phyloP scores from a whole-genome alignment of 1,139 yeast species.

The Suhomyces ambrosiae region DNA sequence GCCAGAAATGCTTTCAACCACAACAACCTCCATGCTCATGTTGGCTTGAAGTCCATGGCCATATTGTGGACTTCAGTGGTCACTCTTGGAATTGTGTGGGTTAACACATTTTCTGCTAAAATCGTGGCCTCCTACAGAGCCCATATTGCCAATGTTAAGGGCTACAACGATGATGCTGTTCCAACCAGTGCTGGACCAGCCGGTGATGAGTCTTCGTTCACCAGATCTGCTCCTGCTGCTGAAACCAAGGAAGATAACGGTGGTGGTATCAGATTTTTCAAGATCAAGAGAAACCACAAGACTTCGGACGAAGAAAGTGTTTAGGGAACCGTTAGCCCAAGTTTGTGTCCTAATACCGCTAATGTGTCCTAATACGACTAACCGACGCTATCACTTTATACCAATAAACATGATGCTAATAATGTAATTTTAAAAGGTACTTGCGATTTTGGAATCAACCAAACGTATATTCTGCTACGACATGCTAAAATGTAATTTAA shows the following conservation, averaged over 20 bases:
- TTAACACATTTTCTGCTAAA: constrained; percentile 57
- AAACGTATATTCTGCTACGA: no score
- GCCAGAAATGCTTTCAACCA: constrained; percentile 64
- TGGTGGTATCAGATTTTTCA: constrained; percentile 78
- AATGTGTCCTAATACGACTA: no score
- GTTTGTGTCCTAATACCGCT: no score
- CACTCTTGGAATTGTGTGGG: constrained; percentile 51
- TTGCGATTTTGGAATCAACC: no score
- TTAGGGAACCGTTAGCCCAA: no score
- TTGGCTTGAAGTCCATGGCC: constrained; percentile 64
- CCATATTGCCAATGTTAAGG: constrained; percentile 43
- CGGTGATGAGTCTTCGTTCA: constrained; percentile 50
- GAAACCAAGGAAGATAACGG: constrained; percentile 38
- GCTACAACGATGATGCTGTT: constrained; percentile 16
- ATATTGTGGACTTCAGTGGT: constrained; percentile 72
- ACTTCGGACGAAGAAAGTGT: constrained; percentile 64
- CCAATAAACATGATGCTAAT: no score
- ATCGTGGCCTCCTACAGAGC: constrained; percentile 49
- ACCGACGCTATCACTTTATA: no score
- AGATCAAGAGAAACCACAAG: constrained; percentile 69
- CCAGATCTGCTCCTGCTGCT: constrained; percentile 39
- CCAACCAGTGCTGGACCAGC: constrained; percentile 20
- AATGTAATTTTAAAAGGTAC: no score
- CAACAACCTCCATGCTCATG: constrained; percentile 42
- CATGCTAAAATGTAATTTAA: no score